Conservation (phyloP, 2,329 filamentous ascomycete genomes). For the Zarea fungicola region DNA sequence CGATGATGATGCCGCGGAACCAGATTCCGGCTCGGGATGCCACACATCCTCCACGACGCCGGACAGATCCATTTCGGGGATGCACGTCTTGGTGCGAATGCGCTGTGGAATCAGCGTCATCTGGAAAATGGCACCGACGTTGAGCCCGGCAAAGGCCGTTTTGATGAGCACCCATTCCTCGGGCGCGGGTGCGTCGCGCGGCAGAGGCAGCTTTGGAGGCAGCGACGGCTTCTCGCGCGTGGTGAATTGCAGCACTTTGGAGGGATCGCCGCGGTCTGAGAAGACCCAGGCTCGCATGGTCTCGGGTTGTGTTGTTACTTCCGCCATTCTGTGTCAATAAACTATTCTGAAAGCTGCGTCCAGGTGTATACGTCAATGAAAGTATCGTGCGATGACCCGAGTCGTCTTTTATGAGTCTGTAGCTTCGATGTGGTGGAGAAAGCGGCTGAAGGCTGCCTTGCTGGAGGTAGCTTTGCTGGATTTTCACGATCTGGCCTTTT, state of each 20-base stretch:
- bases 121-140: constrained; percentile 37
- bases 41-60: constrained; percentile 34
- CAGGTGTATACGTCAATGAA: not conserved
- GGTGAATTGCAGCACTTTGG: constrained; percentile 22
- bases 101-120: constrained; percentile 36
- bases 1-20: not conserved
- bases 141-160: constrained; percentile 39
- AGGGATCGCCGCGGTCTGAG: constrained; percentile 23
- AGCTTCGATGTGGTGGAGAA: too few species aligned
- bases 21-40: constrained; percentile 22
- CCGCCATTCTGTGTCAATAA: not conserved
- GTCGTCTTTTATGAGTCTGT: too few species aligned
- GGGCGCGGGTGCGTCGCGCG: constrained; percentile 21
- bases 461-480: too few species aligned
- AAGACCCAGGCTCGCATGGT: constrained; percentile 25
- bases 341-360: not conserved
- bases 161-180: constrained; percentile 36
- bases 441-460: too few species aligned
- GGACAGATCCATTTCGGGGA: constrained; percentile 40
- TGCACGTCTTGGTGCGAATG: constrained; percentile 29
- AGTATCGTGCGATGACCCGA: too few species aligned
- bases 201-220: constrained; percentile 23
- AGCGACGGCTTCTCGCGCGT: constrained; percentile 20
- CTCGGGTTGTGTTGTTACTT: not conserved
- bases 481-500: too few species aligned